Evolutionary conservation across 2,329 filamentous ascomycete species (phyloP).

Genomic region (Aspergillus unguis): DNA sequence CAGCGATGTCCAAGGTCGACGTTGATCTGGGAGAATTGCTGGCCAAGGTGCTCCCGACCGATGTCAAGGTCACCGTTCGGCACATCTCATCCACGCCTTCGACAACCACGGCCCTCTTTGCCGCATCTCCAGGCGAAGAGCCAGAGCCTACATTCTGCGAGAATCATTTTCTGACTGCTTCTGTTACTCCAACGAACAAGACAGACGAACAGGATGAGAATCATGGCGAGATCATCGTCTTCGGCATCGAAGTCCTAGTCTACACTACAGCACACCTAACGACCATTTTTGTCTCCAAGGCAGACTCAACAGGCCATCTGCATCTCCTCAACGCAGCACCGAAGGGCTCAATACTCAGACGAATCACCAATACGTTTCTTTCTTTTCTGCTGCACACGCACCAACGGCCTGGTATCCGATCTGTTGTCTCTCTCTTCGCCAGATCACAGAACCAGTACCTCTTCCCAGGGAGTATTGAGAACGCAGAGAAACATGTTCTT

Average conservation of each 20-base stretch:
- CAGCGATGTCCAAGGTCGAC: slow-evolving; percentile 29
- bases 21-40: slow-evolving; percentile 46
- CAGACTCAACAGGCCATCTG: slow-evolving; percentile 90
- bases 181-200: slow-evolving; percentile 35
- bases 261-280: slow-evolving; percentile 78
- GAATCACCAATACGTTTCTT: slow-evolving; percentile 72
- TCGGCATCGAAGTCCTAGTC: slow-evolving; percentile 82
- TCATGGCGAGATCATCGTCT: slow-evolving; percentile 60
- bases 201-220: slow-evolving; percentile 12
- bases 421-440: slow-evolving; percentile 86
- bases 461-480: slow-evolving; percentile 87
- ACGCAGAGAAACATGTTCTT: slow-evolving; percentile 80
- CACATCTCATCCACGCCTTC: slow-evolving; percentile 85
- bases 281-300: slow-evolving; percentile 93
- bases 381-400: slow-evolving; percentile 67
- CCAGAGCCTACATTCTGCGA: slow-evolving; percentile 81
- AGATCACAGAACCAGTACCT: slow-evolving; percentile 90
- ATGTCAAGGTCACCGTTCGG: slow-evolving; percentile 65
- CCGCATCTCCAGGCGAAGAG: slow-evolving; percentile 67
- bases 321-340: slow-evolving; percentile 60
- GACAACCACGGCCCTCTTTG: slow-evolving; percentile 71
- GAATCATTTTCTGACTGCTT: slow-evolving; percentile 70
- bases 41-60: slow-evolving; percentile 51
- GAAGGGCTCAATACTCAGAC: slow-evolving; percentile 65
- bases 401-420: slow-evolving; percentile 61